Base-by-base conservation (phyloP, 805 yeast genomes). In the Pichia phayaonensis region DNA sequence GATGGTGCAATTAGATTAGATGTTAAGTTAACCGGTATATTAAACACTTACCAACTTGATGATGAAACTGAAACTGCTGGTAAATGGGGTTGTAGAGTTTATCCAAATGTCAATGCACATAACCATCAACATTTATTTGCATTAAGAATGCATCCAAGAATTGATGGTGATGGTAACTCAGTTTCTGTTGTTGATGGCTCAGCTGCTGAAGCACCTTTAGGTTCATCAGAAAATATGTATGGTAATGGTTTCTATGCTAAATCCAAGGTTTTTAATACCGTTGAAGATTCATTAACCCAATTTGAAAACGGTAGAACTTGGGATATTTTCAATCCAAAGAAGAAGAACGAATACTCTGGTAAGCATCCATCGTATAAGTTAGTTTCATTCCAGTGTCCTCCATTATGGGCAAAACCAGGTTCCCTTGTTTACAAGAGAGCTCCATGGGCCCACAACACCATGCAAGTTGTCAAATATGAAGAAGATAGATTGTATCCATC, bases 81-180 rank as follows among this genome's bases (percentile, higher is more conserved):
- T 22, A 88, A 87, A 59, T 86, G 86, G 84, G 95, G 92, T 52
- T 83, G 92, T 31, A 73, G 75, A 59, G 92, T 86, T 48, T 85
- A 84, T 66, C 94, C 94, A 52, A 77, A 79, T 57, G 87, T 83
- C 50, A 84, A 84, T 61, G 95, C 95, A 41, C 92, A 86, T 71
- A 85, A 86, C 68, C 95, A 86, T 70, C 95, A 86, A 75, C 94
- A 86, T 71, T 69, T 86, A 71, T 86, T 86, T 68, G 77, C 88
- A 20, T 73, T 86, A 58, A 78, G 95, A 73, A 65, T 86, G 57
- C 86, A 86, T 64, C 92, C 95, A 58, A 78, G 89, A 74, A 71
- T 86, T 54, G 94, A 86, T 58, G 94, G 94, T 61, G 86, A 81
- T 55, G 80, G 80, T 58, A 86, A 86, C 72, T 82, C 90, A 47